Evolutionary conservation across 345 rosid genomes (phyloP).

Genomic region (Euphorbia tirucalli): DNA sequence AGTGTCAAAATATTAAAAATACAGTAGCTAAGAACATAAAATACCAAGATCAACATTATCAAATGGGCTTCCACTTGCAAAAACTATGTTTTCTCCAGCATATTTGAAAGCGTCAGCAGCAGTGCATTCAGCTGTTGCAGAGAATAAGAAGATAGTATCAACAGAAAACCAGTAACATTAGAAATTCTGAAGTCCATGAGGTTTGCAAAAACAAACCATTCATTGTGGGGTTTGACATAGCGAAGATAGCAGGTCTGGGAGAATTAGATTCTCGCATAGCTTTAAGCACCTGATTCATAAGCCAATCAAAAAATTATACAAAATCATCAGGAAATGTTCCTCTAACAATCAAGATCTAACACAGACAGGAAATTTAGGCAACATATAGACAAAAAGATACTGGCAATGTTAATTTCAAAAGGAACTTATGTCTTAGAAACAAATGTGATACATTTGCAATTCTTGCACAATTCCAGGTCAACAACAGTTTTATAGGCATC

Average conservation of each 20-base stretch:
- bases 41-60: constrained; percentile 78
- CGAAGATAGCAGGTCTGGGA: constrained; percentile 86
- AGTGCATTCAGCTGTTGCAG: constrained; percentile 85
- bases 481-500: background rate
- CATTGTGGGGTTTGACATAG: constrained; percentile 96
- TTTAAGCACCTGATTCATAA: constrained; percentile 69
- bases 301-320: constrained; percentile 15
- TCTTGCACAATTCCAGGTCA: background rate
- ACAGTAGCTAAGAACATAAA: constrained; percentile 7
- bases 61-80: constrained; percentile 99
- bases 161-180: constrained; percentile 16
- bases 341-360: background rate
- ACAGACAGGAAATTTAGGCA: no score
- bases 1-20: constrained; percentile 16
- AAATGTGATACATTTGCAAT: background rate
- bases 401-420: constrained; percentile 9
- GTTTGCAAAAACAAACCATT: constrained; percentile 56
- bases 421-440: background rate
- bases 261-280: constrained; percentile 87
- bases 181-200: constrained; percentile 7
- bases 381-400: background rate
- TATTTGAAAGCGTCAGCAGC: constrained; percentile 91
- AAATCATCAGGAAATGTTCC: background rate
- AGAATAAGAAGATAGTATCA: constrained; percentile 19
- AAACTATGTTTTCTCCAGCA: constrained; percentile 86